A percentile compares a stretch with the other conserved stretches of the same genome.
Conservation (phyloP, 2,329 filamentous ascomycete genomes). For the Fusarium sp. region DNA sequence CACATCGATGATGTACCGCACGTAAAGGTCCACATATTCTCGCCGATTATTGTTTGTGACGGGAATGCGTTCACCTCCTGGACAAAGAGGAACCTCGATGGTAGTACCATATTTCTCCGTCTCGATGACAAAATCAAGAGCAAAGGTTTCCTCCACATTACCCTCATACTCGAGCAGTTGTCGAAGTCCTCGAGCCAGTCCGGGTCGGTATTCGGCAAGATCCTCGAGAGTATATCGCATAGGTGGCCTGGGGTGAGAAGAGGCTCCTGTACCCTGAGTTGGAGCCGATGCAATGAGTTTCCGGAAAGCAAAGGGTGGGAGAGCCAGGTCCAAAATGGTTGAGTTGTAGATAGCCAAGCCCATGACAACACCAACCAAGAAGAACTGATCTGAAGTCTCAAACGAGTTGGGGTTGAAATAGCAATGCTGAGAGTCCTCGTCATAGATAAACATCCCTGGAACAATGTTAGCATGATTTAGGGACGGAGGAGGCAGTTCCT, state of each 20-base stretch:
- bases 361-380: slow-evolving; percentile 87
- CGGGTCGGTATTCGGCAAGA: slow-evolving; percentile 83
- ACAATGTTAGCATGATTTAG: slow-evolving; percentile 26
- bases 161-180: slow-evolving; percentile 86
- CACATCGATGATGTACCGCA: slow-evolving; percentile 82
- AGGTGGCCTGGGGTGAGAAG: slow-evolving; percentile 67
- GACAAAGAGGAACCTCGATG: slow-evolving; percentile 76
- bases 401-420: slow-evolving; percentile 94
- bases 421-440: slow-evolving; percentile 89
- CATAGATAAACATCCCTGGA: slow-evolving; percentile 89
- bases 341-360: slow-evolving; percentile 95
- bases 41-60: slow-evolving; percentile 88
- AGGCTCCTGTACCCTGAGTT: slow-evolving; percentile 64
- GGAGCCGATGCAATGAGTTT: slow-evolving; percentile 86
- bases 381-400: slow-evolving; percentile 92
- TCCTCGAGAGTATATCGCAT: slow-evolving; percentile 85
- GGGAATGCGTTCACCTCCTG: slow-evolving; percentile 76
- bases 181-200: slow-evolving; percentile 79
- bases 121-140: slow-evolving; percentile 83
- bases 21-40: slow-evolving; percentile 89
- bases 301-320: slow-evolving; percentile 90
- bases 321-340: slow-evolving; percentile 87
- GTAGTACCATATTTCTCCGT: slow-evolving; percentile 80
- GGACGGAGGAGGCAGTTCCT: slow-evolving; percentile 16
- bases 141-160: slow-evolving; percentile 83